Evolutionary conservation across 768 basidiomycete genomes (phyloP), one percentile per base, ranked within the genome.

Genomic region (Calocybe gangraenosa): DNA sequence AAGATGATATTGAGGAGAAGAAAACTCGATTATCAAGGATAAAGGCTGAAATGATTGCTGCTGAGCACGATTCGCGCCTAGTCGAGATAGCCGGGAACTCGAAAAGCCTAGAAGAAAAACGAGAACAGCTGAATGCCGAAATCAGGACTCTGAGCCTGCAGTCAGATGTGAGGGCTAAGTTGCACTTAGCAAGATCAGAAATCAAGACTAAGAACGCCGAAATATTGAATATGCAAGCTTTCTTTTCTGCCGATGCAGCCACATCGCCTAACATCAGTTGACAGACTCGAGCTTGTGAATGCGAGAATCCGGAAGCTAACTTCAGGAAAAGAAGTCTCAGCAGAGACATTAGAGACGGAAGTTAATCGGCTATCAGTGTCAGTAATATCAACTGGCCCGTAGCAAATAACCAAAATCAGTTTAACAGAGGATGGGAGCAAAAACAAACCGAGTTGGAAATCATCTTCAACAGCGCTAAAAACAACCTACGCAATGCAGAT

Each of bases 131-230:
- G 48, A 88, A 84, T 44, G 52, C 63, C 0, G 94, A 96, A 49
- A 71, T 93, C 33, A 73, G 79, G 23, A 65, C 71, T 1, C 64
- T 96, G 54, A 91, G 81, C 53, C 56, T 79, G 36, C 92, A 97
- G 59, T 84, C 89, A 0, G 87, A 93, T 43, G 70, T 79, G 1
- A 71, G 95, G 35, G 91, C 93, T 2, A 84, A 79, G 54, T 61
- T 97, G 42, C 80, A 85, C 32, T 57, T 95, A 50, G 87, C 90
- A 58, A 71, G 82, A 48, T 69, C 68, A 1, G 89, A 93, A 51
- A 60, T 82, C 35, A 78, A 73, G 59, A 73, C 65, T 44, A 89
- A 87, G 65, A 67, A 69, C 36, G 68, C 67, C 13, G 88, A 92
- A 32, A 71, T 92, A 11, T 69, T 77, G 50, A 81, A 74, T 42